Conservation (phyloP, 208 protist genomes). For the Trypanosoma theileri region DNA sequence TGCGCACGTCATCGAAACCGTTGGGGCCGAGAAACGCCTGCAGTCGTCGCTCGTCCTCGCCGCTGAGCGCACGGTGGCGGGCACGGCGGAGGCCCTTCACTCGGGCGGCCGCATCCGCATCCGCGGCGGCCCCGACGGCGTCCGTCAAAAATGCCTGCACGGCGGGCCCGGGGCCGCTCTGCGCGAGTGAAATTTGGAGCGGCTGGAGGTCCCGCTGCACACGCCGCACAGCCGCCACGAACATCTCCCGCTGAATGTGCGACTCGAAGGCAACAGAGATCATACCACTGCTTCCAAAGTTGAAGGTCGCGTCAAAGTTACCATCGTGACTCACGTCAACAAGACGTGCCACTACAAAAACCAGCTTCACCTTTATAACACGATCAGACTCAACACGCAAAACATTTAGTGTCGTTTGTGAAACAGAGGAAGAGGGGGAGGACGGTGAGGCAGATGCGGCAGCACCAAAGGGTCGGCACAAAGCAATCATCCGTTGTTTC, state of each 20-base stretch:
- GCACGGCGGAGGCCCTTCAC: slow-evolving; percentile 71
- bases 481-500: slow-evolving; percentile 55
- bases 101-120: slow-evolving; percentile 70
- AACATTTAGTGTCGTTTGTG: slow-evolving; percentile 23
- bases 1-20: slow-evolving; percentile 76
- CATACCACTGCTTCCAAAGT: slow-evolving; percentile 81
- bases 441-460: slow-evolving; percentile 8
- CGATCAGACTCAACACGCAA: slow-evolving; percentile 19
- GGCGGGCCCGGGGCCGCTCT: slow-evolving; percentile 17
- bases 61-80: slow-evolving; percentile 60
- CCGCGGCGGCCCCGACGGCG: slow-evolving; percentile 50
- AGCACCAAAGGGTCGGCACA: slow-evolving; percentile 46
- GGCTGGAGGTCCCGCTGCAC: slow-evolving; percentile 40
- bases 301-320: slow-evolving; percentile 81
- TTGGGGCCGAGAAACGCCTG: slow-evolving; percentile 45
- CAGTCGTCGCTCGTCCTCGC: slow-evolving; percentile 78
- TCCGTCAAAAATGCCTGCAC: slow-evolving; percentile 55
- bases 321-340: slow-evolving; percentile 68
- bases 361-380: slow-evolving; percentile 64
- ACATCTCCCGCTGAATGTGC: slow-evolving; percentile 90
- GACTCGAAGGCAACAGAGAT: slow-evolving; percentile 84
- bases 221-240: slow-evolving; percentile 62
- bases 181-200: background rate
- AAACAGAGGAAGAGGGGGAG: slow-evolving; percentile 10
- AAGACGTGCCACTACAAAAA: slow-evolving; percentile 73